A percentile compares a stretch with the other conserved stretches of the same genome.
phyloP scores from a whole-genome alignment of 2,329 filamentous ascomycete species.

The Colletotrichum chlorophyti region DNA sequence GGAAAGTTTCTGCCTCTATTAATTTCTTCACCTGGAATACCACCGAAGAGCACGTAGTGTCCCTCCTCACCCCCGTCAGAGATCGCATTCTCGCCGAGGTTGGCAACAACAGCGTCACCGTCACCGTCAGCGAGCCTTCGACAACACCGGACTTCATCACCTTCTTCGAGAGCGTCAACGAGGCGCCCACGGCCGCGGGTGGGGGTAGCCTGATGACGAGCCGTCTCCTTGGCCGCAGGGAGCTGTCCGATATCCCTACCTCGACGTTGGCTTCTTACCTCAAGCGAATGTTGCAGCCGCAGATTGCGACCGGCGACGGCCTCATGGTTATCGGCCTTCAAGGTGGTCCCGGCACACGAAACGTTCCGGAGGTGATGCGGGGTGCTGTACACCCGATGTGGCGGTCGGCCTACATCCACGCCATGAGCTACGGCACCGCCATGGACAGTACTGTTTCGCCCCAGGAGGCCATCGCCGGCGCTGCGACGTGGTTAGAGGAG shows the following conservation, averaged over 20 bases:
- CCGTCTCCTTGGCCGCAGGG: slow-evolving; percentile 27
- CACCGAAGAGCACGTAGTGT: neutral
- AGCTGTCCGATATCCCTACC: slow-evolving; percentile 12
- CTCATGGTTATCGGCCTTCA: slow-evolving; percentile 28
- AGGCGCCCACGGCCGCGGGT: neutral
- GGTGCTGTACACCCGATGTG: slow-evolving; percentile 51
- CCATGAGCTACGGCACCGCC: slow-evolving; percentile 33
- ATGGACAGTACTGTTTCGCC: slow-evolving; percentile 4
- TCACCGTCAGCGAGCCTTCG: neutral
- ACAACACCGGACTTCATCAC: slow-evolving; percentile 5
- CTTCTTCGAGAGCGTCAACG: slow-evolving; percentile 16
- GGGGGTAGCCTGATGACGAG: slow-evolving; percentile 15
- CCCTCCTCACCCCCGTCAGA: slow-evolving; percentile 5
- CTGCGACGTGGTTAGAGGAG: slow-evolving; percentile 29
- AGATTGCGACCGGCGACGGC: neutral
- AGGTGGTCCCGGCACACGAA: slow-evolving; percentile 18
- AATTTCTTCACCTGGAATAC: slow-evolving; percentile 16
- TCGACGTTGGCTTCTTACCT: slow-evolving; percentile 17
- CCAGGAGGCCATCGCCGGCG: slow-evolving; percentile 36
- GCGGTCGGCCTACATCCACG: slow-evolving; percentile 46
- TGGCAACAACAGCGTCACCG: slow-evolving; percentile 7
- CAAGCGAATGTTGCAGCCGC: neutral
- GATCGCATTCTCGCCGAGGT: slow-evolving; percentile 1
- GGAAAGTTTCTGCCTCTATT: neutral
- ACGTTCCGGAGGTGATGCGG: slow-evolving; percentile 9